A percentile compares a stretch with the other conserved stretches of the same genome.
Evolutionary conservation across 2,329 filamentous ascomycete species (phyloP).

Genomic region (Cyphellophora europaea): DNA sequence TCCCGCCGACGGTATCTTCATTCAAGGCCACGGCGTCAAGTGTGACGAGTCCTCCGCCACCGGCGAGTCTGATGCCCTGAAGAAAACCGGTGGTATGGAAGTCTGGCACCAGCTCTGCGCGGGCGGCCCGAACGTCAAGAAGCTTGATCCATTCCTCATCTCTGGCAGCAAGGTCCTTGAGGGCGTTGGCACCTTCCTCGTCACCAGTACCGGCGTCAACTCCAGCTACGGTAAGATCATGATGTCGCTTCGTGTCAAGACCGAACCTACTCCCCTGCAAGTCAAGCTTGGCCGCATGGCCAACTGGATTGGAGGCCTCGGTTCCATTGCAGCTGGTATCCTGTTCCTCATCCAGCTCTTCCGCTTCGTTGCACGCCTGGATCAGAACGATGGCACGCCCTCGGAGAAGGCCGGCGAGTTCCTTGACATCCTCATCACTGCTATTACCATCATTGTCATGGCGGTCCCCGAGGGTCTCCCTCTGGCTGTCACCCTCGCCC

Average conservation of each 20-base stretch:
- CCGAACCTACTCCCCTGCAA: slow-evolving; percentile 67
- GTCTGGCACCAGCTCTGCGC: slow-evolving; percentile 47
- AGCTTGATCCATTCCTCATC: slow-evolving; percentile 64
- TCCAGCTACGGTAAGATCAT: slow-evolving; percentile 69
- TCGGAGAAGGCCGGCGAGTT: slow-evolving; percentile 71
- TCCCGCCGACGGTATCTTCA: slow-evolving; percentile 61
- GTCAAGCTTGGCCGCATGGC: slow-evolving; percentile 67
- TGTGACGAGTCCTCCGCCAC: slow-evolving; percentile 68
- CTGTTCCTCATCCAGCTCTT: slow-evolving; percentile 82
- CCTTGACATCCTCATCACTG: slow-evolving; percentile 66
- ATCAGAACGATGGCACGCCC: slow-evolving; percentile 42
- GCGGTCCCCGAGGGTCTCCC: slow-evolving; percentile 71
- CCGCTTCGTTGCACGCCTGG: slow-evolving; percentile 66
- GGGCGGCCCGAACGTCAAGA: slow-evolving; percentile 41
- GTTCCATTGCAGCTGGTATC: slow-evolving; percentile 64
- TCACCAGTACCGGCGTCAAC: slow-evolving; percentile 63
- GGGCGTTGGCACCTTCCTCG: slow-evolving; percentile 64
- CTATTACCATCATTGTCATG: slow-evolving; percentile 71
- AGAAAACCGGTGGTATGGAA: slow-evolving; percentile 53
- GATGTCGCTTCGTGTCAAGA: slow-evolving; percentile 63
- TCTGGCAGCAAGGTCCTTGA: slow-evolving; percentile 73
- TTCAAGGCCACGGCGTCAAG: slow-evolving; percentile 56
- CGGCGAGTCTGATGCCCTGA: slow-evolving; percentile 63
- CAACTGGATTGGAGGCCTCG: slow-evolving; percentile 68
- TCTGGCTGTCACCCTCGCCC: slow-evolving; percentile 65